These are phyloP conservation scores for Nannochloris sp. DNA, from an alignment of 139 green algal species.

Conservation along the genomic window DNA sequence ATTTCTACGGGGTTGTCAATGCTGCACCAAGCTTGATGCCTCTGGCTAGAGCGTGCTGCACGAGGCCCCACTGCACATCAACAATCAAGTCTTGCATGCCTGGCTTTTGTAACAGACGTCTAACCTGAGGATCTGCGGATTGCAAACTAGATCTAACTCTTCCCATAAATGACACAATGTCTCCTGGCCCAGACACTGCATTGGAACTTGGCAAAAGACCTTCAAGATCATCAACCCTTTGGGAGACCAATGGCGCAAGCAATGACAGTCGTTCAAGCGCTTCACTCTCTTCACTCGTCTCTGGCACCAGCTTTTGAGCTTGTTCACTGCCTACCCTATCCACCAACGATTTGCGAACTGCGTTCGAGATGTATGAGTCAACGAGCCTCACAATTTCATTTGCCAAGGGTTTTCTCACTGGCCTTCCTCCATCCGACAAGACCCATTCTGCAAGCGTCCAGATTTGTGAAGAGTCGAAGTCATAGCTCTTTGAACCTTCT, in stretches of 20 bases:
- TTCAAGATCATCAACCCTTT: slow-evolving; percentile 3
- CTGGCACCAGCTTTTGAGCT: slow-evolving; percentile 47
- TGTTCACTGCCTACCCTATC: slow-evolving; percentile 20
- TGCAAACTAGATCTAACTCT: slow-evolving; percentile 19
- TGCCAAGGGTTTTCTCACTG: slow-evolving; percentile 45
- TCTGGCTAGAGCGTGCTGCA: slow-evolving; percentile 50
- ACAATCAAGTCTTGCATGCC: slow-evolving; percentile 48
- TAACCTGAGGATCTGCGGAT: slow-evolving; percentile 28
- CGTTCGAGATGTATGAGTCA: slow-evolving; percentile 31
- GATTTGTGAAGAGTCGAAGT: slow-evolving; percentile 71
- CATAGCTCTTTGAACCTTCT: slow-evolving; percentile 62
- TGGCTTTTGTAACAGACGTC: slow-evolving; percentile 34
- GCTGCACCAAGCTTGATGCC: slow-evolving; percentile 54
- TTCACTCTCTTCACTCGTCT: slow-evolving; percentile 37
- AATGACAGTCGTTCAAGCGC: slow-evolving; percentile 30
- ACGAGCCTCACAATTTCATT: slow-evolving; percentile 61
- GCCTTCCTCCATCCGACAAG: slow-evolving; percentile 33
- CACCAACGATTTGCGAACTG: slow-evolving; percentile 1
- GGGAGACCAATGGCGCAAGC: slow-evolving; percentile 24
- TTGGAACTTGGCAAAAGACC: slow-evolving; percentile 2
- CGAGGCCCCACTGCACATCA: slow-evolving; percentile 47
- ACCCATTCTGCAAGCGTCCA: slow-evolving; percentile 82
- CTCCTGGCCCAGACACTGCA: background rate
- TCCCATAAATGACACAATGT: slow-evolving; percentile 29
- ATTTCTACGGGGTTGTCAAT: background rate